A percentile compares a stretch with the other conserved stretches of the same genome.
Evolutionary conservation across 202 grass and related monocot genomes (phyloP).

Genomic region (Musa balbisiana): DNA sequence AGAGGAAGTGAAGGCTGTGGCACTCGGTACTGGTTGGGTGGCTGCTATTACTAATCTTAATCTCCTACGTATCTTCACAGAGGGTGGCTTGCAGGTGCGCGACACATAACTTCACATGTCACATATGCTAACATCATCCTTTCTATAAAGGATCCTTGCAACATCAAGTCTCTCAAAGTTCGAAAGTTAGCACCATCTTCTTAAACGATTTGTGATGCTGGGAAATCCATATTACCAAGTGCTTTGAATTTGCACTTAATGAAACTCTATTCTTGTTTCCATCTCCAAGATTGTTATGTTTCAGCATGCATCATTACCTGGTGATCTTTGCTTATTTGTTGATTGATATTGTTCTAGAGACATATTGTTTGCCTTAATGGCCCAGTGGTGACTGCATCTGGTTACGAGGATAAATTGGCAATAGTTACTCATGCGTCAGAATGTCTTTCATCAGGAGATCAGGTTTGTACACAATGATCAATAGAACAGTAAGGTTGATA

Average conservation of each 20-base stretch:
- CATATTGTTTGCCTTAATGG: constrained; percentile 78
- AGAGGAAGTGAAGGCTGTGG: constrained; percentile 84
- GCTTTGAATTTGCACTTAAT: too few relatives aligned
- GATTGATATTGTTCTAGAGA: constrained; percentile 32
- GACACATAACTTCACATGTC: not conserved
- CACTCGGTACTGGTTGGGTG: constrained; percentile 80
- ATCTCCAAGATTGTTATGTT: not conserved
- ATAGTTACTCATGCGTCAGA: constrained; percentile 87
- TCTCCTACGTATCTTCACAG: constrained; percentile 71
- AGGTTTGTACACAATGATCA: constrained; percentile 31
- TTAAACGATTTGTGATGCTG: not conserved
- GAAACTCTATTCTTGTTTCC: too few relatives aligned
- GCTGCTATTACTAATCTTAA: constrained; percentile 74
- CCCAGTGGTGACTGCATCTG: constrained; percentile 66
- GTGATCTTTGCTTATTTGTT: not conserved
- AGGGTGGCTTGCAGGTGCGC: constrained; percentile 74
- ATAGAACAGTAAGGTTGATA: not conserved
- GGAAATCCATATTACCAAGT: too few relatives aligned
- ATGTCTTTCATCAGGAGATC: constrained; percentile 85
- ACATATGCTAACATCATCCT: not conserved
- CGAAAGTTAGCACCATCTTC: too few relatives aligned
- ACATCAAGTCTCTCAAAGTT: too few relatives aligned
- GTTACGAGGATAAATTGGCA: constrained; percentile 64
- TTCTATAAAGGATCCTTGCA: not conserved
- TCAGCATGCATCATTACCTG: not conserved